phyloP scores from a whole-genome alignment of 2,329 filamentous ascomycete species.

The Clarireedia homoeocarpa region DNA sequence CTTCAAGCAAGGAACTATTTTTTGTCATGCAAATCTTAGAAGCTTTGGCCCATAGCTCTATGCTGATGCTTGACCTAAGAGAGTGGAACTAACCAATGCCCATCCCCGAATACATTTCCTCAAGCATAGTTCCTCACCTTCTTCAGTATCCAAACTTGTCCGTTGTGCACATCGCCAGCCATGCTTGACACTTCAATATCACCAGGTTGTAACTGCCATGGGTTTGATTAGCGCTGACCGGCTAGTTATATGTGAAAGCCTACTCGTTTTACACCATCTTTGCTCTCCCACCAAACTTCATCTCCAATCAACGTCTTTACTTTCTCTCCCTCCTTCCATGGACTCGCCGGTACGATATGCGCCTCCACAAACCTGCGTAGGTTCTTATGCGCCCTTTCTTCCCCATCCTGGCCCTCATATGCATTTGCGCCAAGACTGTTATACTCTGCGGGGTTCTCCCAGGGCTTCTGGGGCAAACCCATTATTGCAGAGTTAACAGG shows the following conservation, averaged over 20 bases:
- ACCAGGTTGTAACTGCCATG: conserved; percentile 65
- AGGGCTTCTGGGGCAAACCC: conserved; percentile 73
- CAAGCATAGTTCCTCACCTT: conserved; percentile 37
- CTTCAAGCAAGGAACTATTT: no score
- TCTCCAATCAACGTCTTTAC: conserved; percentile 58
- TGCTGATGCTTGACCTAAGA: no score
- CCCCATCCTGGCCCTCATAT: conserved; percentile 68
- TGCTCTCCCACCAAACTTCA: conserved; percentile 76
- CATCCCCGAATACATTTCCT: background rate
- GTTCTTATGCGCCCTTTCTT: conserved; percentile 70
- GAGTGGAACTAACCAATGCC: no score
- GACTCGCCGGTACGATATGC: conserved; percentile 68
- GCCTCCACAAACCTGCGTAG: conserved; percentile 75
- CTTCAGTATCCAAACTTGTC: conserved; percentile 60
- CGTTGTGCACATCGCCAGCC: conserved; percentile 72
- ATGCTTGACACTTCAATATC: conserved; percentile 69
- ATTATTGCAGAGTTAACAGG: conserved; percentile 79
- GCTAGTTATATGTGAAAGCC: conserved; percentile 27
- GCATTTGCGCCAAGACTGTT: conserved; percentile 55
- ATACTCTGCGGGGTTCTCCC: conserved; percentile 73
- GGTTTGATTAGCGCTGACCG: background rate
- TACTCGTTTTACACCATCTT: conserved; percentile 59
- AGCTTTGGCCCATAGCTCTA: no score
- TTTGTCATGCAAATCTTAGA: no score
- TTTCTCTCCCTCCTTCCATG: conserved; percentile 65